Evolutionary conservation across 768 basidiomycete species (phyloP).

Genomic region (Suillus decipiens): DNA sequence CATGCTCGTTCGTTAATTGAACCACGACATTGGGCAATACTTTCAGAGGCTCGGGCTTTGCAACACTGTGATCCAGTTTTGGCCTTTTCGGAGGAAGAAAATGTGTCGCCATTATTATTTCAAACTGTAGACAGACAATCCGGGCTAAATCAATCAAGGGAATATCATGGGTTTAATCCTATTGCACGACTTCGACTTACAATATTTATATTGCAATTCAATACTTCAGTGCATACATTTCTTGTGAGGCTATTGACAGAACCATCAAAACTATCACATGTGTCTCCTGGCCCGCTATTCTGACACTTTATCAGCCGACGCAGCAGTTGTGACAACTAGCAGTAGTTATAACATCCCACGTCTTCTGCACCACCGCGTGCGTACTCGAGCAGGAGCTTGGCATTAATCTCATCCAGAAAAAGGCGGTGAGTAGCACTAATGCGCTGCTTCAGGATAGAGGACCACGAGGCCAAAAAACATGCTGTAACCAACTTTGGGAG

Average conservation of each 20-base stretch:
- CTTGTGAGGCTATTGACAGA: not conserved
- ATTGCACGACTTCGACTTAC: too few species aligned
- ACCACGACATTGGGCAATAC: constrained; percentile 76
- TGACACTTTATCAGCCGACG: not conserved
- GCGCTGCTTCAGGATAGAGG: constrained; percentile 85
- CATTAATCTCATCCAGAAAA: constrained; percentile 86
- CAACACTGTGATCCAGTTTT: constrained; percentile 77
- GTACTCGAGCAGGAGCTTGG: constrained; percentile 40
- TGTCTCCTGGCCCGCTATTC: not conserved
- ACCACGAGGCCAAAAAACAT: constrained; percentile 83
- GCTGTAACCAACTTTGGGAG: constrained; percentile 52
- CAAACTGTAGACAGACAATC: not conserved
- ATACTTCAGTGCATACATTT: not conserved
- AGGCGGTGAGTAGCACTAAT: constrained; percentile 73
- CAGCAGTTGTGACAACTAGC: not conserved
- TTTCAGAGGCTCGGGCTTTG: constrained; percentile 48
- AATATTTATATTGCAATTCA: not conserved
- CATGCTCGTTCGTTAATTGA: constrained; percentile 89
- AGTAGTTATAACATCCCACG: not conserved
- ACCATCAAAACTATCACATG: not conserved
- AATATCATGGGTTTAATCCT: too few species aligned
- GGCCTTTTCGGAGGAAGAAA: constrained; percentile 88
- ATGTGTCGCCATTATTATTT: constrained; percentile 67
- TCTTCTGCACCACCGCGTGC: constrained; percentile 8
- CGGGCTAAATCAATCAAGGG: too few species aligned